Conservation (phyloP, 2,329 filamentous ascomycete genomes). For the Orbilia javanica region DNA sequence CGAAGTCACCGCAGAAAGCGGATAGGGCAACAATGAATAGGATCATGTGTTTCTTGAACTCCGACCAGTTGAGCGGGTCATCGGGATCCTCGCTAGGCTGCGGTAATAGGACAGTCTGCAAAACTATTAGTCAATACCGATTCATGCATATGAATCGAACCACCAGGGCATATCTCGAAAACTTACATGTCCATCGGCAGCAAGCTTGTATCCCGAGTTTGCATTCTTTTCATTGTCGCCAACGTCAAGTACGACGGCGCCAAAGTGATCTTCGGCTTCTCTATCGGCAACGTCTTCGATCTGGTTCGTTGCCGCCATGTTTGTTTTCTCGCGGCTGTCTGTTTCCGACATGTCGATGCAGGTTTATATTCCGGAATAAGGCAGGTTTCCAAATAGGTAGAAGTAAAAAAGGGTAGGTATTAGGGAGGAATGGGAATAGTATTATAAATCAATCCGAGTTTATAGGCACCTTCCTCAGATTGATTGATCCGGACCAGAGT, state of each 20-base stretch:
- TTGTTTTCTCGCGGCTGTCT: constrained; percentile 46
- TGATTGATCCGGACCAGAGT: constrained; percentile 44
- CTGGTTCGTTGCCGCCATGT: constrained; percentile 30
- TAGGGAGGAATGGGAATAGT: constrained; percentile 10
- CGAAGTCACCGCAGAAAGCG: constrained; percentile 69
- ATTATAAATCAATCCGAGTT: constrained; percentile 38
- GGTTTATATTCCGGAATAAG: constrained; percentile 15
- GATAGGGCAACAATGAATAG: constrained; percentile 68
- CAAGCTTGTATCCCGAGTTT: constrained; percentile 63
- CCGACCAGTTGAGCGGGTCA: constrained; percentile 71
- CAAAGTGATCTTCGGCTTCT: constrained; percentile 44
- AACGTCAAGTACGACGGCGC: constrained; percentile 62
- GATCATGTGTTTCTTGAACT: constrained; percentile 68
- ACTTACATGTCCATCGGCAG: constrained; percentile 64
- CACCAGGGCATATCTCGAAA: not conserved
- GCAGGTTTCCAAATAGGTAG: constrained; percentile 13
- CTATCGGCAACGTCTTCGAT: constrained; percentile 44
- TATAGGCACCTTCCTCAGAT: constrained; percentile 52
- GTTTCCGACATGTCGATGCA: constrained; percentile 48
- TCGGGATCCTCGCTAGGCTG: constrained; percentile 70
- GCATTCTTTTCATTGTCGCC: constrained; percentile 63
- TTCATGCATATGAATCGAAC: not conserved
- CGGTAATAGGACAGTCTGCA: constrained; percentile 69
- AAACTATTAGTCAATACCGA: not conserved
- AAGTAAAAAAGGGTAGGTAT: constrained; percentile 25